A percentile compares a stretch with the other conserved stretches of the same genome.
phyloP scores from a whole-genome alignment of 176 grass and related monocot genomes.

The Paspalum notatum region DNA sequence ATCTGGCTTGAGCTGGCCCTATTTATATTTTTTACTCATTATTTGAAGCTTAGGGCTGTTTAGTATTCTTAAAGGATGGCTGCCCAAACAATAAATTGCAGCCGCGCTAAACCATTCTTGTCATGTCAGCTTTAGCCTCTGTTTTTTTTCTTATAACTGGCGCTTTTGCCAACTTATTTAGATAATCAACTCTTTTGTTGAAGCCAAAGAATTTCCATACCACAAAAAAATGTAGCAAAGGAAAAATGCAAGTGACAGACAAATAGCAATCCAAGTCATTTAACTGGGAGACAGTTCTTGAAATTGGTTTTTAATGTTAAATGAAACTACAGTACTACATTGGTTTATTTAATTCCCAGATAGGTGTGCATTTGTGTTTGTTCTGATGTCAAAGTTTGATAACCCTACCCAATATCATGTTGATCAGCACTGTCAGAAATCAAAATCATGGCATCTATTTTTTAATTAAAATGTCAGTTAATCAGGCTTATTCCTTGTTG shows the following conservation, averaged over 20 bases:
- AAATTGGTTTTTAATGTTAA: neutral
- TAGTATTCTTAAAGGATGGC: neutral
- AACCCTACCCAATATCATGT: neutral
- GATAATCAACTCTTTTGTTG: neutral
- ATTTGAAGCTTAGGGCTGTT: neutral
- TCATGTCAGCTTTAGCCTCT: neutral
- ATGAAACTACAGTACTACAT: neutral
- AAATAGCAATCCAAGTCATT: neutral
- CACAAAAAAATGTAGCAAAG: neutral
- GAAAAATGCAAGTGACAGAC: neutral
- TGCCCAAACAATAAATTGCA: neutral
- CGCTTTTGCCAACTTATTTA: neutral
- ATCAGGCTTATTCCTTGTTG: neutral
- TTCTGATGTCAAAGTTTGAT: neutral
- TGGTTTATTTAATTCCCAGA: neutral
- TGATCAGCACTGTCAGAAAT: neutral
- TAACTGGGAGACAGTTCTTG: neutral
- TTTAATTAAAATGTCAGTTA: constrained; percentile 10
- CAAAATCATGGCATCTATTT: neutral
- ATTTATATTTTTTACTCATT: neutral
- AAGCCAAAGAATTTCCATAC: neutral
- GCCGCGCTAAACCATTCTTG: neutral
- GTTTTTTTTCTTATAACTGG: neutral
- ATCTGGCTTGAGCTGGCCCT: neutral
- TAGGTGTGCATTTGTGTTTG: neutral